Percentiles rank a stretch among this genome's conserved stretches.
phyloP scores from a whole-genome alignment of 306 rosid genomes.

The Heteromeles arbutifolia region DNA sequence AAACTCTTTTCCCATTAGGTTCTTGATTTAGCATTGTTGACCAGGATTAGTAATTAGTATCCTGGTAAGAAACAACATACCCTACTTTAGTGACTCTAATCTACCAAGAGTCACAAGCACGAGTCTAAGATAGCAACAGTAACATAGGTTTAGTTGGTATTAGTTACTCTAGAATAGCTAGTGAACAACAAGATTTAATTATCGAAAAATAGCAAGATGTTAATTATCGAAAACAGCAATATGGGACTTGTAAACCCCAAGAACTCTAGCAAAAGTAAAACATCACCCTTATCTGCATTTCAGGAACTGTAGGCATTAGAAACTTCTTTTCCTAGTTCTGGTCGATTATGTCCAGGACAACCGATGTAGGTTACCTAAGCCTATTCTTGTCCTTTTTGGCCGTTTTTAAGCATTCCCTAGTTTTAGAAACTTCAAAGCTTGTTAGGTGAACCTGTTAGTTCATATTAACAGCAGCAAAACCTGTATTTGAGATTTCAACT shows the following conservation, averaged over 20 bases:
- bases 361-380: too few relatives aligned
- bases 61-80: not conserved
- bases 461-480: not conserved
- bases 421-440: not conserved
- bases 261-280: not conserved
- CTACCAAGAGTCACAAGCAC: not conserved
- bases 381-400: too few relatives aligned
- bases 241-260: not conserved
- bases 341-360: too few relatives aligned
- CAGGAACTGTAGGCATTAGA: not conserved
- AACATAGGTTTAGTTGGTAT: not conserved
- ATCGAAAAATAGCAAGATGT: not conserved
- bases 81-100: not conserved
- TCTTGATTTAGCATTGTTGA: not conserved
- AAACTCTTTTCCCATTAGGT: slow-evolving; percentile 5
- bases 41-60: not conserved
- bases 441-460: not conserved
- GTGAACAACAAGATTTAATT: not conserved
- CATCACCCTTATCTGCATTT: not conserved
- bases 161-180: not conserved
- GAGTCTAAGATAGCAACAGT: not conserved
- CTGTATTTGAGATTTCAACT: not conserved
- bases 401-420: not conserved
- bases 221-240: not conserved
- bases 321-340: too few relatives aligned